These are phyloP conservation scores for Ceratocystis variospora DNA, from an alignment of 2,329 filamentous ascomycete species.

Conservation along the genomic window DNA sequence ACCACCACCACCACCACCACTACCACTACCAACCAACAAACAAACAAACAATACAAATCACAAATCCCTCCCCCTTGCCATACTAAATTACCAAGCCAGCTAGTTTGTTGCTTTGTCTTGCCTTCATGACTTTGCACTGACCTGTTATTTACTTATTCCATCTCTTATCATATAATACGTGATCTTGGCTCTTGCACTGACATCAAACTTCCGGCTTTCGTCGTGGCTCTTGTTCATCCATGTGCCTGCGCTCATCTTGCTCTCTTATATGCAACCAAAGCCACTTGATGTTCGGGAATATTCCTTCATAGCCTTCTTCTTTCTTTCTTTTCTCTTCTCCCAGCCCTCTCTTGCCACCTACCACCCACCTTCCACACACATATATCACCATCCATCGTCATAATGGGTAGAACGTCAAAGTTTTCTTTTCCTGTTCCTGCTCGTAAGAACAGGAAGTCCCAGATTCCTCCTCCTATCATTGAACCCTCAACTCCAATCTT, in stretches of 20 bases:
- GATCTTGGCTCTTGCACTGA: slow-evolving; percentile 1
- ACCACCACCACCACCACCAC: not conserved
- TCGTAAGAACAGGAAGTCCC: slow-evolving; percentile 17
- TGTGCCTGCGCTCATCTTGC: slow-evolving; percentile 13
- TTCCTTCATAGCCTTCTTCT: slow-evolving; percentile 10
- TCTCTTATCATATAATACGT: not conserved
- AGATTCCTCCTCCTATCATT: slow-evolving; percentile 10
- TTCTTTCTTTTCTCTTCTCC: slow-evolving; percentile 4
- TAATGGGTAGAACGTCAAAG: slow-evolving; percentile 19
- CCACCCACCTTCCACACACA: not conserved
- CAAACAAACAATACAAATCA: not conserved
- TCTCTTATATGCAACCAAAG: slow-evolving; percentile 13
- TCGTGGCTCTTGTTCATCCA: slow-evolving; percentile 12
- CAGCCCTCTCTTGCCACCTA: not conserved
- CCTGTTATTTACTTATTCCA: not conserved
- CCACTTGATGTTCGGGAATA: slow-evolving; percentile 17
- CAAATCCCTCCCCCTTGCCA: not conserved
- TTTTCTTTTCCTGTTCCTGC: slow-evolving; percentile 18
- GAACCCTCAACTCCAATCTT: slow-evolving; percentile 12
- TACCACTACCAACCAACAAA: not conserved
- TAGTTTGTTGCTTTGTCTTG: slow-evolving; percentile 5
- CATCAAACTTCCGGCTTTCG: slow-evolving; percentile 3
- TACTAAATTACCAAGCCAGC: not conserved
- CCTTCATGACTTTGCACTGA: slow-evolving; percentile 3
- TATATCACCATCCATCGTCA: slow-evolving; percentile 5